Evolutionary conservation across 768 basidiomycete species (phyloP).

Genomic region (Nidularia pulvinata): DNA sequence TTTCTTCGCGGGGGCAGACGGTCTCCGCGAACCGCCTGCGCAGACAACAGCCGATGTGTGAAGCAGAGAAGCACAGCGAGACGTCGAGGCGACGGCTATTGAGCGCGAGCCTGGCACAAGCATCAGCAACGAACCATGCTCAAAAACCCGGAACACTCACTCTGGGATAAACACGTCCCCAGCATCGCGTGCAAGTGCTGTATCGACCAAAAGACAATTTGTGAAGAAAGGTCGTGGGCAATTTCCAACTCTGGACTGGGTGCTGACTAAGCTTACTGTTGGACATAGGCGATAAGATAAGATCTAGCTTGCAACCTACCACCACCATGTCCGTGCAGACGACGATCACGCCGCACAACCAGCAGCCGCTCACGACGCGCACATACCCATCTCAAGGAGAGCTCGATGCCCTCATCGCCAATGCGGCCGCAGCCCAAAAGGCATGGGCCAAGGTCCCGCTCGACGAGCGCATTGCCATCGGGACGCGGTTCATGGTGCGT

Average conservation of each 20-base stretch:
- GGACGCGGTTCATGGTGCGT: slow-evolving; percentile 37
- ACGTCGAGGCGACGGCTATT: slow-evolving; percentile 10
- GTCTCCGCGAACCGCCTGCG: slow-evolving; percentile 12
- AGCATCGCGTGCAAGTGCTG: no score
- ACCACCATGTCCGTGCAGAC: slow-evolving; percentile 56
- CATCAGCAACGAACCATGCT: no score
- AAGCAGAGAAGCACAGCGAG: slow-evolving; percentile 12
- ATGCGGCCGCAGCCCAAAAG: slow-evolving; percentile 69
- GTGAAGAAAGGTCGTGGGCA: no score
- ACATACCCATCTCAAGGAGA: slow-evolving; percentile 60
- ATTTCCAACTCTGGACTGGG: no score
- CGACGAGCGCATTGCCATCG: slow-evolving; percentile 69
- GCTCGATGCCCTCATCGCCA: slow-evolving; percentile 58
- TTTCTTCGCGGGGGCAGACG: background rate
- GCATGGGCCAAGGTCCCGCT: slow-evolving; percentile 75
- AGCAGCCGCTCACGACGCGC: slow-evolving; percentile 66
- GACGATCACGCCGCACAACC: slow-evolving; percentile 83
- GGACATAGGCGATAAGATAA: slow-evolving; percentile 11
- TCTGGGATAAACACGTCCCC: no score
- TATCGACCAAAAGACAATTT: no score
- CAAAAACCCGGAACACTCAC: no score
- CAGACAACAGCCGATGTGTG: slow-evolving; percentile 18
- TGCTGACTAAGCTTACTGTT: no score
- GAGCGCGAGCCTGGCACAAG: background rate
- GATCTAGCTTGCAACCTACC: background rate